Evolutionary conservation across 129 eudicot species (phyloP).

Genomic region (Silybum marianum): DNA sequence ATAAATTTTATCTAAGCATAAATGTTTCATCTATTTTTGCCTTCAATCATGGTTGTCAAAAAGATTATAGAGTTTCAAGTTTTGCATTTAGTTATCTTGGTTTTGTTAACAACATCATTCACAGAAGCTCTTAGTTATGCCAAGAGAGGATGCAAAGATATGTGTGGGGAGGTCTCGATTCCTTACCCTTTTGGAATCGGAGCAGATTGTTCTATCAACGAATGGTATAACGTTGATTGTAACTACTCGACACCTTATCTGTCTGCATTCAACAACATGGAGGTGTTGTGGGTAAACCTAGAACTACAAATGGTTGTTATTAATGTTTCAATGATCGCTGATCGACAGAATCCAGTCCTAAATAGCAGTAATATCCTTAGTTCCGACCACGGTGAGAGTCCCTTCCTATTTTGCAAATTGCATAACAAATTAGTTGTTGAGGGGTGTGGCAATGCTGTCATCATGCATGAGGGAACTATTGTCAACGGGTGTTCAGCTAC

Average conservation of each 20-base stretch:
- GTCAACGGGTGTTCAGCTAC: constrained; percentile 9
- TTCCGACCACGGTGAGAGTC: constrained; percentile 15
- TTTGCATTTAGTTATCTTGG: neutral
- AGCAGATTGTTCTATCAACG: constrained; percentile 5
- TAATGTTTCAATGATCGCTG: constrained; percentile 19
- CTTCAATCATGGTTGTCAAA: neutral
- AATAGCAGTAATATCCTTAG: constrained; percentile 9
- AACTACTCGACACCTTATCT: constrained; percentile 21
- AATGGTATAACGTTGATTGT: constrained; percentile 30
- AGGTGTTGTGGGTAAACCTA: neutral
- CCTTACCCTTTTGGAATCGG: constrained; percentile 37
- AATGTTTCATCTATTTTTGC: neutral
- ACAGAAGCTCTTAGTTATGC: neutral
- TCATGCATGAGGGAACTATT: neutral
- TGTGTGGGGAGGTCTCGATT: constrained; percentile 18
- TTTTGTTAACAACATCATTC: constrained; percentile 4
- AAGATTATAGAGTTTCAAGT: constrained; percentile 22
- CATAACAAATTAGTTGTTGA: neutral
- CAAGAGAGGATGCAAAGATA: constrained; percentile 16
- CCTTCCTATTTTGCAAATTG: neutral
- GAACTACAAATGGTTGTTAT: constrained; percentile 15
- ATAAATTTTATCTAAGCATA: neutral
- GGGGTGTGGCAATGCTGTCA: constrained; percentile 9
- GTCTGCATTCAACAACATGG: constrained; percentile 18
- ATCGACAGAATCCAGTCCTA: constrained; percentile 10